Conservation (phyloP, 2,329 filamentous ascomycete species). For the Remersonia thermophila region DNA sequence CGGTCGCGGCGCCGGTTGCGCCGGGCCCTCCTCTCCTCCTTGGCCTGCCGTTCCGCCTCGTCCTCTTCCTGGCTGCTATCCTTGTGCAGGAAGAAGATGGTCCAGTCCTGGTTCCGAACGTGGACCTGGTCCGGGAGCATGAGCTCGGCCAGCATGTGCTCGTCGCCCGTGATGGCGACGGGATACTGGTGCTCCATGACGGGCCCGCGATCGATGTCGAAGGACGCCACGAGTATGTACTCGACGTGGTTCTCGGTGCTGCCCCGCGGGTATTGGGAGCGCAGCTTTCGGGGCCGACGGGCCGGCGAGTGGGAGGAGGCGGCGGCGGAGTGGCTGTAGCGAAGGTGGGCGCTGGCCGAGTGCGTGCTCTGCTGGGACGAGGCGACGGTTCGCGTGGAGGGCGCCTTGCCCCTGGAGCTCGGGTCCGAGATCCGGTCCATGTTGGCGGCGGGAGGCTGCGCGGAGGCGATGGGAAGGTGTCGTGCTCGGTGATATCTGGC, state of each 20-base stretch:
- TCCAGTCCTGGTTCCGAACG: slow-evolving; percentile 93
- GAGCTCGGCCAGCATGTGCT: slow-evolving; percentile 94
- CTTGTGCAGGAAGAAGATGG: slow-evolving; percentile 97
- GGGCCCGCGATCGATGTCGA: slow-evolving; percentile 90
- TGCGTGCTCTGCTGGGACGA: slow-evolving; percentile 50
- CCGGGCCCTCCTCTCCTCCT: slow-evolving; percentile 38
- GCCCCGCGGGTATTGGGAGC: slow-evolving; percentile 65
- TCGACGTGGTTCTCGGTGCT: slow-evolving; percentile 87
- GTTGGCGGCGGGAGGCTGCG: slow-evolving; percentile 29
- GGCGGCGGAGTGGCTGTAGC: slow-evolving; percentile 35
- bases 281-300: slow-evolving; percentile 44
- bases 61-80: slow-evolving; percentile 78
- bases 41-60: slow-evolving; percentile 52
- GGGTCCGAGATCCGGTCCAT: slow-evolving; percentile 45
- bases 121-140: slow-evolving; percentile 98
- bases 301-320: too few species aligned
- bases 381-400: slow-evolving; percentile 41
- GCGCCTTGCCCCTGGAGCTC: slow-evolving; percentile 47
- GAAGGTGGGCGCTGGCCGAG: slow-evolving; percentile 31
- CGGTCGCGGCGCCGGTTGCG: slow-evolving; percentile 41
- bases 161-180: slow-evolving; percentile 86
- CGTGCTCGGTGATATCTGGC: slow-evolving; percentile 38
- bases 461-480: slow-evolving; percentile 38
- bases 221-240: slow-evolving; percentile 93
- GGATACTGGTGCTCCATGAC: slow-evolving; percentile 99